Conservation (phyloP, 768 basidiomycete genomes). For the Lactifluus subvellereus region DNA sequence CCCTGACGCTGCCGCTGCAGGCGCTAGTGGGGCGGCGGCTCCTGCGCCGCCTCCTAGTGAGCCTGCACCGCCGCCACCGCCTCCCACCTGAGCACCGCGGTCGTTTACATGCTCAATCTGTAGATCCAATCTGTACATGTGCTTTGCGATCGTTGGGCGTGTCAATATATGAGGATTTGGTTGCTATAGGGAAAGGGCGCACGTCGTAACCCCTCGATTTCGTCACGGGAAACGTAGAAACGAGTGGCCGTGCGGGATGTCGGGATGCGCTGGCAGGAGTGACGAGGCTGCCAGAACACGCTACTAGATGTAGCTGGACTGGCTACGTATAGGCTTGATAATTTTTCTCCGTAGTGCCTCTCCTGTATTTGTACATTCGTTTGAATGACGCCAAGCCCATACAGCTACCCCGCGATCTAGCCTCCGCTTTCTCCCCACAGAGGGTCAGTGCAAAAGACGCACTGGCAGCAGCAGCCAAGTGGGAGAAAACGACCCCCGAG, state of each 20-base stretch:
- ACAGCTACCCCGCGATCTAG: constrained; percentile 42
- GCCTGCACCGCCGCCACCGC: constrained; percentile 33
- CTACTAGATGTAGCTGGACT: too few species aligned
- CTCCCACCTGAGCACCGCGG: constrained; percentile 21
- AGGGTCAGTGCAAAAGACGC: constrained; percentile 45
- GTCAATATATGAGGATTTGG: constrained; percentile 19
- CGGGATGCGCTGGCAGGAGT: background rate
- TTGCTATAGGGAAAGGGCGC: background rate
- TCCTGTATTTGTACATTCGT: constrained; percentile 37
- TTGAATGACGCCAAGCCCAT: constrained; percentile 52
- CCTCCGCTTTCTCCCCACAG: constrained; percentile 43
- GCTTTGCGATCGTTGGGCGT: constrained; percentile 21
- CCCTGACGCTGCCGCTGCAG: constrained; percentile 22
- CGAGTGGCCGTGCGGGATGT: background rate
- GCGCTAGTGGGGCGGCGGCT: constrained; percentile 24
- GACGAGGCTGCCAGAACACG: too few species aligned
- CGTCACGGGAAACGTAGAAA: background rate
- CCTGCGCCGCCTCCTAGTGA: constrained; percentile 27
- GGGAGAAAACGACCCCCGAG: constrained; percentile 34
- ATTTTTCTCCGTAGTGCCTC: constrained; percentile 8
- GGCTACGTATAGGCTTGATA: background rate
- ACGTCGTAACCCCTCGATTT: too few species aligned
- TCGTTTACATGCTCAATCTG: constrained; percentile 23
- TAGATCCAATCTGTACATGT: constrained; percentile 22
- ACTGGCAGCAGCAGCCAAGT: constrained; percentile 32